Evolutionary conservation across 73 alveolate genomes (phyloP).

Genomic region (Tetrahymena borealis): DNA sequence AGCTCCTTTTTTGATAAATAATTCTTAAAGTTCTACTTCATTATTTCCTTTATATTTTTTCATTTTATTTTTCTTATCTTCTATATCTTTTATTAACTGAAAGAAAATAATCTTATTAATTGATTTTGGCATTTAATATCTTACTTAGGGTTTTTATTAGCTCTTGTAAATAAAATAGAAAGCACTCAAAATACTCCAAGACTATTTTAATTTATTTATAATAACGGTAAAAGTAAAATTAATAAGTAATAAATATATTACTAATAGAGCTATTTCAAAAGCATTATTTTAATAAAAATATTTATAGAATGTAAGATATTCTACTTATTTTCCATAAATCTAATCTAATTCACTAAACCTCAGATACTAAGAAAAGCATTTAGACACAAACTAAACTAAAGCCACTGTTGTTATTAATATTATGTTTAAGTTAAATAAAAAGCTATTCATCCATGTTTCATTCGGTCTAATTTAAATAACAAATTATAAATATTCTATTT

Average conservation of each 20-base stretch:
- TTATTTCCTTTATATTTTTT: conserved; percentile 10
- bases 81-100: background rate
- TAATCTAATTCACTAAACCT: conserved; percentile 48
- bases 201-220: background rate
- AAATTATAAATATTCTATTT: background rate
- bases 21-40: conserved; percentile 35
- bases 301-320: conserved; percentile 47
- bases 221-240: background rate
- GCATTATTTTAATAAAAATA: conserved; percentile 50
- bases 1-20: conserved; percentile 15
- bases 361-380: conserved; percentile 44
- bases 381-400: conserved; percentile 45
- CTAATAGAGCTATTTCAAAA: conserved; percentile 22
- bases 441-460: conserved; percentile 77
- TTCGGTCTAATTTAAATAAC: conserved; percentile 24
- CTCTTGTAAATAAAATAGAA: background rate
- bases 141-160: conserved; percentile 11
- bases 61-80: background rate
- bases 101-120: too few relatives aligned
- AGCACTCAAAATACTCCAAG: conserved; percentile 27
- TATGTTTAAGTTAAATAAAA: conserved; percentile 53
- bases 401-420: conserved; percentile 58
- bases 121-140: too few relatives aligned
- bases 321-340: conserved; percentile 54
- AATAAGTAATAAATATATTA: background rate